Percentiles rank a stretch among this genome's conserved stretches.
Conservation (phyloP, 2,329 filamentous ascomycete genomes). For the Diaporthe destruens region DNA sequence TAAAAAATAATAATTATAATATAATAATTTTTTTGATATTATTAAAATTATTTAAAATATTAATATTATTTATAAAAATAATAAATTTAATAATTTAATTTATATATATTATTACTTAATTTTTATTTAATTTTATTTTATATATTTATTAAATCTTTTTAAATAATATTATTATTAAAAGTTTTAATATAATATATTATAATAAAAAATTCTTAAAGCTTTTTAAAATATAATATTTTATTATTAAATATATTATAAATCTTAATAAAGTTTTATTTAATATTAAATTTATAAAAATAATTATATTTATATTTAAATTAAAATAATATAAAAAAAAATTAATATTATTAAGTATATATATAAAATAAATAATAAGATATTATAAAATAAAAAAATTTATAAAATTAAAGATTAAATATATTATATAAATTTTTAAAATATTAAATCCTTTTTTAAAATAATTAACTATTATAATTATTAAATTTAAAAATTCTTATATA, state of each 20-base stretch:
- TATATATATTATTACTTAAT: neutral
- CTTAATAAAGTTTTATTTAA: neutral
- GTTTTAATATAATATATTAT: neutral
- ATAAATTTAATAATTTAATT: neutral
- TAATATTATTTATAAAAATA: too few relatives aligned
- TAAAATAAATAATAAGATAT: neutral
- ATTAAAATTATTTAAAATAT: neutral
- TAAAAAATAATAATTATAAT: neutral
- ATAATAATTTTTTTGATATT: neutral
- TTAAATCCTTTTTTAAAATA: too few relatives aligned
- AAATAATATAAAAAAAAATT: neutral
- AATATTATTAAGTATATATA: neutral
- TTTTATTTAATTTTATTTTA: neutral
- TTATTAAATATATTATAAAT: neutral
- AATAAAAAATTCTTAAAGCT: neutral
- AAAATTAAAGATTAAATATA: neutral
- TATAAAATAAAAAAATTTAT: neutral
- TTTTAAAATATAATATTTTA: neutral
- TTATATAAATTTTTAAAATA: too few relatives aligned
- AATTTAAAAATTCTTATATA: too few relatives aligned
- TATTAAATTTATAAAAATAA: neutral
- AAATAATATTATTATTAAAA: neutral
- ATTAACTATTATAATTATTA: too few relatives aligned
- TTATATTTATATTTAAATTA: neutral
- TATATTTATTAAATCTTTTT: neutral